Evolutionary conservation across 2,329 filamentous ascomycete species (phyloP).

Genomic region (Colletotrichum cereale): DNA sequence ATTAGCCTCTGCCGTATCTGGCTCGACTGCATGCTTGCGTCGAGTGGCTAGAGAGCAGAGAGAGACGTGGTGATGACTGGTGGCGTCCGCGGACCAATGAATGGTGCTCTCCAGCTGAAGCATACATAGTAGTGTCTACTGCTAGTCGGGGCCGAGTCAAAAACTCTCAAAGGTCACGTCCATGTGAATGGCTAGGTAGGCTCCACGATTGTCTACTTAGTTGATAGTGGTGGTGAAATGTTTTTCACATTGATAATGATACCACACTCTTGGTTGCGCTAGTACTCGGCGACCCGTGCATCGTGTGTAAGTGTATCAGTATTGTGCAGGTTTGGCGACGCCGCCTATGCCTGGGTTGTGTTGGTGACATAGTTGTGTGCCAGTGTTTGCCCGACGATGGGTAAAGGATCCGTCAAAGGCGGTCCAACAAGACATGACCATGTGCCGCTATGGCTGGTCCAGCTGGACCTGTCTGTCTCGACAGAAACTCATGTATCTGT

Average conservation of each 20-base stretch:
- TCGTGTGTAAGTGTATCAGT: conserved; percentile 3
- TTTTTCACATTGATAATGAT: conserved; percentile 2
- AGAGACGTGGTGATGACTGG: conserved; percentile 14
- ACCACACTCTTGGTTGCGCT: conserved; percentile 1
- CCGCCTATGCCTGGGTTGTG: background rate
- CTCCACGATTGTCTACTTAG: too few relatives aligned
- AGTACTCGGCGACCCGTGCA: background rate
- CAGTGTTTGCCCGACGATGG: conserved; percentile 13
- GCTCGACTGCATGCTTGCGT: conserved; percentile 29
- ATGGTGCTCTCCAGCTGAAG: conserved; percentile 1
- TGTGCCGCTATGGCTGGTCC: conserved; percentile 28
- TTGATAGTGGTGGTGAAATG: background rate
- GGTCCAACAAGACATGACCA: background rate
- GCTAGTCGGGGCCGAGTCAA: conserved; percentile 9
- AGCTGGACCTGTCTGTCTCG: conserved; percentile 31
- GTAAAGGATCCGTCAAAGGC: background rate
- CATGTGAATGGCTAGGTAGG: conserved; percentile 40
- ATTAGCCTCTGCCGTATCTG: background rate
- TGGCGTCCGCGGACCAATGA: conserved; percentile 5
- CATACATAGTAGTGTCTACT: too few relatives aligned
- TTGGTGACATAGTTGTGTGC: background rate
- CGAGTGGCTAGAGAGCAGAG: conserved; percentile 18
- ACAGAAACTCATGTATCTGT: conserved; percentile 24
- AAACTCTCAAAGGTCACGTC: background rate
- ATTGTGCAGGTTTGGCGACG: conserved; percentile 5